phyloP scores from a whole-genome alignment of 139 green algal genomes.

The Mesotaenium endlicherianum region DNA sequence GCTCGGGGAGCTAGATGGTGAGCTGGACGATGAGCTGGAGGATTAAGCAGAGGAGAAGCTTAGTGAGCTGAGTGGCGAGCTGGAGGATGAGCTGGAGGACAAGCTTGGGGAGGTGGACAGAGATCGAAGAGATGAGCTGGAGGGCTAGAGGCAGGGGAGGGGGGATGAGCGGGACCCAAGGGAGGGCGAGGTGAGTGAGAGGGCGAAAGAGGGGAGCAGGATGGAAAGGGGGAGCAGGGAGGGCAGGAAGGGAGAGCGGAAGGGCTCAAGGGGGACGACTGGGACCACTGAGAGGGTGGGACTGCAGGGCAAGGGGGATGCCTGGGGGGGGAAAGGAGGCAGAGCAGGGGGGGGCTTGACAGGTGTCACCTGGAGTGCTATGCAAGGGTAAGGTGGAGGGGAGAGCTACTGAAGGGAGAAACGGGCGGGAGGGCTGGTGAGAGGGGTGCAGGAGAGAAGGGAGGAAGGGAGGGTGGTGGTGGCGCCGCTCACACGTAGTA shows the following conservation, averaged over 20 bases:
- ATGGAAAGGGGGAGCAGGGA: not conserved
- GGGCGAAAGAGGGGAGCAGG: not conserved
- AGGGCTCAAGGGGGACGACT: not conserved
- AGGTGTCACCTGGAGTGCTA: not conserved
- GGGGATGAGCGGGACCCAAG: not conserved
- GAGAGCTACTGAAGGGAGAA: not conserved
- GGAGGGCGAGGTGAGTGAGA: not conserved
- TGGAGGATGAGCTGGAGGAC: not conserved
- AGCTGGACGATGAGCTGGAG: not conserved
- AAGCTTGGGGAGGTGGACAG: not conserved
- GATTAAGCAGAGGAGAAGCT: not conserved
- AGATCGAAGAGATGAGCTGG: not conserved
- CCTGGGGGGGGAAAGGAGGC: slow-evolving; percentile 21
- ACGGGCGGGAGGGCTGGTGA: not conserved
- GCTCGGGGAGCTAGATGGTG: not conserved
- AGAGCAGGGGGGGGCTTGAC: not conserved
- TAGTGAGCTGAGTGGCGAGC: not conserved
- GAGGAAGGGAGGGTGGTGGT: not conserved
- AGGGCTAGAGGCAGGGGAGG: not conserved
- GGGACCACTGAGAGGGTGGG: slow-evolving; percentile 22
- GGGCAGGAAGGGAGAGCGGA: not conserved
- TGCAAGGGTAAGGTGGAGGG: not conserved
- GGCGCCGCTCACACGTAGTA: slow-evolving; percentile 60
- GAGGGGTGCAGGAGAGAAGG: not conserved
- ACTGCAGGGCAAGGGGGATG: slow-evolving; percentile 4